A percentile compares a stretch with the other conserved stretches of the same genome.
These are phyloP conservation scores for Arabidopsis lyrata DNA, from an alignment of 441 rosid species.

Conservation along the genomic window DNA sequence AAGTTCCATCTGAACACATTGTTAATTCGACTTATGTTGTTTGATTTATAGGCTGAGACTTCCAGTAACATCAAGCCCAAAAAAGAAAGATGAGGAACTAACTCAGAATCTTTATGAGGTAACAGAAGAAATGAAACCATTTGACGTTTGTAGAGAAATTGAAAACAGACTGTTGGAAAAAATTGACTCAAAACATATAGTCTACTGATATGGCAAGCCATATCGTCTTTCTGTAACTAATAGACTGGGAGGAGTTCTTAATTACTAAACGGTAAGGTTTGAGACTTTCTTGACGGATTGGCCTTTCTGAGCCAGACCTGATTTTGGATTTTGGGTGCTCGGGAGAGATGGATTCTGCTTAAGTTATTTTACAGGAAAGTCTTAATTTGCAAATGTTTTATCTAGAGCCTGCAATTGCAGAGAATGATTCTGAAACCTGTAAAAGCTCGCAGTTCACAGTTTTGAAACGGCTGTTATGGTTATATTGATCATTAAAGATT, in stretches of 20 bases:
- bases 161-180: not conserved
- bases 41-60: constrained; percentile 67
- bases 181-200: not conserved
- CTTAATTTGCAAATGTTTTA: not conserved
- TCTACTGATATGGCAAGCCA: not conserved
- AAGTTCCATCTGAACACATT: not conserved
- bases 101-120: constrained; percentile 60
- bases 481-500: not conserved
- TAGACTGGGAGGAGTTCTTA: not conserved
- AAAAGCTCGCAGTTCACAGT: constrained; percentile 14
- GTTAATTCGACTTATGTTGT: not conserved
- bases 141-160: not conserved
- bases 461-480: not conserved
- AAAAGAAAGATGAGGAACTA: constrained; percentile 64
- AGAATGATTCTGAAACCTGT: not conserved
- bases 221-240: not conserved
- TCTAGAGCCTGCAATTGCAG: not conserved
- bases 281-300: constrained; percentile 7
- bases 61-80: constrained; percentile 52
- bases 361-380: not conserved
- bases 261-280: constrained; percentile 1
- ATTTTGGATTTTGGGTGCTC: not conserved
- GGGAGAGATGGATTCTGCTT: not conserved
- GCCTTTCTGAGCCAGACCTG: constrained; percentile 3
- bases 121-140: constrained; percentile 23